phyloP scores from a whole-genome alignment of 1,284 basidiomycete species.

The Papiliotrema laurentii region DNA sequence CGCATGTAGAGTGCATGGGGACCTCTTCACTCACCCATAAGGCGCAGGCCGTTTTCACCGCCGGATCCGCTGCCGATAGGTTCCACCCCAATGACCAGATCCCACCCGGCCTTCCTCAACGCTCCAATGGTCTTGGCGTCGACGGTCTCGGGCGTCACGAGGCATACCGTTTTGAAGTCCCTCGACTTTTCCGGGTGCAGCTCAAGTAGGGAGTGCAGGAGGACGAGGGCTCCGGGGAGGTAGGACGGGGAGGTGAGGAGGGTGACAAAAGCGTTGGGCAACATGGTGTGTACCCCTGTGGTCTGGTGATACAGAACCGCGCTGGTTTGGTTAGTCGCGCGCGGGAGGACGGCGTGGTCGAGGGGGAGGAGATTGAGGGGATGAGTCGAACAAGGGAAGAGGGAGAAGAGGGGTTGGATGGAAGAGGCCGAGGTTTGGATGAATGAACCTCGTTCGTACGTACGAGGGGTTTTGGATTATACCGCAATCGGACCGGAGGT shows the following conservation, averaged over 20 bases:
- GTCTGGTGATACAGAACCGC: too few relatives aligned
- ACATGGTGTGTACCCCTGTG: too few relatives aligned
- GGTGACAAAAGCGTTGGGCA: conserved; percentile 68
- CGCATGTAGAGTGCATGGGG: neutral
- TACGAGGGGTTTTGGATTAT: too few relatives aligned
- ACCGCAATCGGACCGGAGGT: too few relatives aligned
- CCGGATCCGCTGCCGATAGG: conserved; percentile 60
- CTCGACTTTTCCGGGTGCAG: conserved; percentile 62
- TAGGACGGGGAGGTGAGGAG: conserved; percentile 86
- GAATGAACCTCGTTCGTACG: too few relatives aligned
- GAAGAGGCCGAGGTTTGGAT: too few relatives aligned
- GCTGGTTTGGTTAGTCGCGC: too few relatives aligned
- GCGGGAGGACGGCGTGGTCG: neutral
- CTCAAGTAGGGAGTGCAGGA: conserved; percentile 76
- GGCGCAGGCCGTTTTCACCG: conserved; percentile 58
- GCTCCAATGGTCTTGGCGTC: conserved; percentile 78
- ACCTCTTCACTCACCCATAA: conserved; percentile 68
- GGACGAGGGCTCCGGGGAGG: conserved; percentile 83
- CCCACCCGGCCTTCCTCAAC: conserved; percentile 68
- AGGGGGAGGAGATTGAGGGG: neutral
- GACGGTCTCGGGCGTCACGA: conserved; percentile 89
- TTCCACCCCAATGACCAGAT: conserved; percentile 87
- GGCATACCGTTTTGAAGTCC: conserved; percentile 80
- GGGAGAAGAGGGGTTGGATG: too few relatives aligned
- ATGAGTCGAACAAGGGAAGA: neutral